Conservation (phyloP, 306 rosid species). For the Lathyrus oleraceus region DNA sequence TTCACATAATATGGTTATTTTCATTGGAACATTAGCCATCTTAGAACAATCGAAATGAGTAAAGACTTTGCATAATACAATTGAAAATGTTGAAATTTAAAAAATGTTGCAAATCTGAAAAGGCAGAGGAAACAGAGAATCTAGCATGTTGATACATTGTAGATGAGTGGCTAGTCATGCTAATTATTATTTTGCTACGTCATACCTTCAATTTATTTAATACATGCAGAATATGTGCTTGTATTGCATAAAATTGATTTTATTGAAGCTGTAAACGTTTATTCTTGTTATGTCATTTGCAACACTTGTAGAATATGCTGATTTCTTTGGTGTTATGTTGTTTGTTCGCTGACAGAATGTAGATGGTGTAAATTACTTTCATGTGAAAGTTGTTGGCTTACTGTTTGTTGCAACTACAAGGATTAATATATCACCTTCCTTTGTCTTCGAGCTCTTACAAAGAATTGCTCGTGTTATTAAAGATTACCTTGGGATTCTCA, state of each 20-base stretch:
- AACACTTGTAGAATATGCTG: conserved; percentile 14
- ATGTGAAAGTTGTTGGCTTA: conserved; percentile 83
- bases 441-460: conserved; percentile 84
- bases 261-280: conserved; percentile 25
- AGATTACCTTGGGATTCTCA: conserved; percentile 85
- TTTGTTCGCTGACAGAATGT: conserved; percentile 54
- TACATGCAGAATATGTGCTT: neutral
- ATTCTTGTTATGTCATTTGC: conserved; percentile 21
- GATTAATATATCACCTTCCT: conserved; percentile 68
- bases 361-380: conserved; percentile 89
- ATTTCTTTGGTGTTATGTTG: conserved; percentile 10
- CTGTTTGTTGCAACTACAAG: conserved; percentile 86
- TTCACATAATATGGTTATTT: conserved; percentile 15
- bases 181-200: neutral
- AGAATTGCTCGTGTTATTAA: conserved; percentile 85
- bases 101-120: conserved; percentile 19
- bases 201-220: conserved; percentile 20
- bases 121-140: neutral
- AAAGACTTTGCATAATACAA: neutral
- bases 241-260: conserved; percentile 4
- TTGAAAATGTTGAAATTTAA: conserved; percentile 5
- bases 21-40: conserved; percentile 13
- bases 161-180: conserved; percentile 24
- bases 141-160: conserved; percentile 6
- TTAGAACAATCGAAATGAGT: neutral